A percentile compares a stretch with the other conserved stretches of the same genome.
These are phyloP conservation scores for Oryza officinalis DNA, from an alignment of 176 grass and related monocot genomes.

Conservation along the genomic window DNA sequence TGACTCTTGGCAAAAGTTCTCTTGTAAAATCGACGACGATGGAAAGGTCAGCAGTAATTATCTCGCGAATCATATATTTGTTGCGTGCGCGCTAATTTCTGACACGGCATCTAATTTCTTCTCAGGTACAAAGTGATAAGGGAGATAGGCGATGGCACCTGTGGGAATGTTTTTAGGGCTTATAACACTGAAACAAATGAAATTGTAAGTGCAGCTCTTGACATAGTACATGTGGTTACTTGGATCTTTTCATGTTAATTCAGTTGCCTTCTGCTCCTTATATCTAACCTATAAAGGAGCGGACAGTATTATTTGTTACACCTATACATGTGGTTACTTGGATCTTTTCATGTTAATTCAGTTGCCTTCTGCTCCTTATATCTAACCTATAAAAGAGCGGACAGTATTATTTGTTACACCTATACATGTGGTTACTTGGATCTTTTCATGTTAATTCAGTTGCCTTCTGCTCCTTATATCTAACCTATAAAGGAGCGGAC, in stretches of 20 bases:
- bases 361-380: neutral
- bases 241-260: neutral
- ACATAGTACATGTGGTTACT: neutral
- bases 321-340: neutral
- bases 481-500: neutral
- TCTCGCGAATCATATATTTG: neutral
- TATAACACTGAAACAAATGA: slow-evolving; percentile 76
- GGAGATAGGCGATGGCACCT: slow-evolving; percentile 93
- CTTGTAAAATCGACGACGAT: slow-evolving; percentile 38
- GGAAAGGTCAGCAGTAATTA: slow-evolving; percentile 45
- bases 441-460: neutral
- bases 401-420: neutral
- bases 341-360: neutral
- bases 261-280: neutral
- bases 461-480: neutral
- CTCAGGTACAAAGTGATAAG: slow-evolving; percentile 74
- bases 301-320: neutral
- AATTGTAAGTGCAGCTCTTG: slow-evolving; percentile 56
- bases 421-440: neutral
- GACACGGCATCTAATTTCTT: neutral
- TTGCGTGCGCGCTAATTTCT: neutral
- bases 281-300: neutral
- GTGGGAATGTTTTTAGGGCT: slow-evolving; percentile 89
- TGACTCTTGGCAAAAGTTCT: slow-evolving; percentile 32
- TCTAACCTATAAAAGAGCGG: neutral